These are phyloP conservation scores for Butyriboletus loyo DNA, from an alignment of 768 basidiomycete species.

Conservation along the genomic window DNA sequence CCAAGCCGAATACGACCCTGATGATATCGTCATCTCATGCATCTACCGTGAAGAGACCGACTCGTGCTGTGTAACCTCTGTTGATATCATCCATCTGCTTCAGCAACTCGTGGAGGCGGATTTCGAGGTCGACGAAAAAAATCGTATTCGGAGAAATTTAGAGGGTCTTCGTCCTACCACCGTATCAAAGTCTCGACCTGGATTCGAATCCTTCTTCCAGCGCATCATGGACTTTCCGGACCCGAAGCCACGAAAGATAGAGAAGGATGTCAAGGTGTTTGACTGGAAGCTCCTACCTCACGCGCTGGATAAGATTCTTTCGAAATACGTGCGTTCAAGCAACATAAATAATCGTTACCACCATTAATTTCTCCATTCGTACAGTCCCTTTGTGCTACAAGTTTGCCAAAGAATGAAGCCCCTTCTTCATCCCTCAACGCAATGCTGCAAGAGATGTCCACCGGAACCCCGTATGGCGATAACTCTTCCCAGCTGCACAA, in stretches of 20 bases:
- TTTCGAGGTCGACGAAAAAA: conserved; percentile 95
- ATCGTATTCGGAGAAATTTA: conserved; percentile 89
- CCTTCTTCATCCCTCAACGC: conserved; percentile 32
- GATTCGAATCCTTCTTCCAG: conserved; percentile 86
- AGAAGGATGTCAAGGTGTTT: conserved; percentile 93
- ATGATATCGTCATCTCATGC: conserved; percentile 88
- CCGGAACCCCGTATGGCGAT: conserved; percentile 4
- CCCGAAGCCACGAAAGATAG: conserved; percentile 94
- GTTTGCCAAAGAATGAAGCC: conserved; percentile 16
- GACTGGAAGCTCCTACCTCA: conserved; percentile 69
- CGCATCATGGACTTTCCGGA: conserved; percentile 94
- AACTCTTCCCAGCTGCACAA: conserved; percentile 4
- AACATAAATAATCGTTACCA: background rate
- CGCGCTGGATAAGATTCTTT: conserved; percentile 75
- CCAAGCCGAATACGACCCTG: conserved; percentile 69
- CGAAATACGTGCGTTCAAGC: conserved; percentile 68
- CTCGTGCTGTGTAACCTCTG: conserved; percentile 86
- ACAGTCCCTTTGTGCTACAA: conserved; percentile 46
- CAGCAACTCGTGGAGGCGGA: conserved; percentile 70
- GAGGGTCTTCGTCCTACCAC: conserved; percentile 91
- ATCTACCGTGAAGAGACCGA: conserved; percentile 81
- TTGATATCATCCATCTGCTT: conserved; percentile 92
- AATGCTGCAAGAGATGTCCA: conserved; percentile 17
- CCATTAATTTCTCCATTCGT: conserved; percentile 2
- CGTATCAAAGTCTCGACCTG: conserved; percentile 80